These are phyloP conservation scores for Penicillium janthinellum DNA, from an alignment of 2,329 filamentous ascomycete species.

Conservation along the genomic window DNA sequence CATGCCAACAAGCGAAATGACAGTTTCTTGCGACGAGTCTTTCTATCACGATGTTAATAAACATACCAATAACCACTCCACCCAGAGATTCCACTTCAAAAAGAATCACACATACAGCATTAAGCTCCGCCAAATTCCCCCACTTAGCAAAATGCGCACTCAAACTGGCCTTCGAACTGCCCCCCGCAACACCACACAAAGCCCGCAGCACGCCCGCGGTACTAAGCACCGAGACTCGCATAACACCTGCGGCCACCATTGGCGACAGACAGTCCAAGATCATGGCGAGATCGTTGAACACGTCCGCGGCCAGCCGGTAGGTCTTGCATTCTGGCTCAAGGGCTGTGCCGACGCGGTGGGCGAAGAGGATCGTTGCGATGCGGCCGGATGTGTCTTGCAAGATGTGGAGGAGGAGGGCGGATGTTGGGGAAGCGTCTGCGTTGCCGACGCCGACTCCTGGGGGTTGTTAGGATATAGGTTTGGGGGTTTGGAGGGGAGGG, in stretches of 20 bases:
- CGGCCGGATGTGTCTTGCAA: slow-evolving; percentile 80
- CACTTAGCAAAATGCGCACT: slow-evolving; percentile 87
- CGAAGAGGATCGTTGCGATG: slow-evolving; percentile 83
- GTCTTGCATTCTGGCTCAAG: slow-evolving; percentile 90
- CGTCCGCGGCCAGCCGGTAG: slow-evolving; percentile 81
- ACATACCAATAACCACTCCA: neutral
- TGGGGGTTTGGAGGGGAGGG: neutral
- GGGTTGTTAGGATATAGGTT: slow-evolving; percentile 3
- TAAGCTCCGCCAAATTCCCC: slow-evolving; percentile 88
- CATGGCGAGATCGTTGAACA: slow-evolving; percentile 86
- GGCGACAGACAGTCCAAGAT: slow-evolving; percentile 83
- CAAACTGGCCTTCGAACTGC: slow-evolving; percentile 85
- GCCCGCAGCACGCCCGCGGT: slow-evolving; percentile 63
- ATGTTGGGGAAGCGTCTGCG: slow-evolving; percentile 74
- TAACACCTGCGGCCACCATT: slow-evolving; percentile 61
- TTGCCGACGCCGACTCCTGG: slow-evolving; percentile 80
- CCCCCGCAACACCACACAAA: slow-evolving; percentile 86
- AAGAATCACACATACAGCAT: slow-evolving; percentile 61
- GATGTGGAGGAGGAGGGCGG: slow-evolving; percentile 78
- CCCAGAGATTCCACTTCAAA: too few species aligned
- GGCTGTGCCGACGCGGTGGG: slow-evolving; percentile 75
- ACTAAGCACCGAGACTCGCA: slow-evolving; percentile 60
- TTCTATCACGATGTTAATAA: slow-evolving; percentile 52
- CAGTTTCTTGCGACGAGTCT: slow-evolving; percentile 93
- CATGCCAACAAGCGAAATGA: slow-evolving; percentile 87